Evolutionary conservation across 495 filamentous ascomycete genomes (phyloP).

Genomic region (Mycothermus thermophilus): DNA sequence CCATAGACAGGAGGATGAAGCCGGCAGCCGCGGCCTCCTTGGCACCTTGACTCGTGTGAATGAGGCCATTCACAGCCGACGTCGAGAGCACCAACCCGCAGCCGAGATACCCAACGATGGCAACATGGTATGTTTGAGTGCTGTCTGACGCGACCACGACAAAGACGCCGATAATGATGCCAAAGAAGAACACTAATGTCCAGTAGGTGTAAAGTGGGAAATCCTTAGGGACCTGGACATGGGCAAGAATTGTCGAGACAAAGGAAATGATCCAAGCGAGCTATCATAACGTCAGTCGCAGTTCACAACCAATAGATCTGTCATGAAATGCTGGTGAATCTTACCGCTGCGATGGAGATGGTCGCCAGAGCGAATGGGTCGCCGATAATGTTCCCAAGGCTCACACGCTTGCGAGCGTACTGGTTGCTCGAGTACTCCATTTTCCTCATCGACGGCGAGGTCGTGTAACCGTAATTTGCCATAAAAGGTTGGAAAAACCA

Average conservation of each 20-base stretch:
- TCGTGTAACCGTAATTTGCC: constrained; percentile 59
- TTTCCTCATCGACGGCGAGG: constrained; percentile 66
- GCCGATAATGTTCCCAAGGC: constrained; percentile 76
- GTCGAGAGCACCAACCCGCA: constrained; percentile 72
- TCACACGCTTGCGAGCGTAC: constrained; percentile 48
- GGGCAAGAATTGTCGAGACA: constrained; percentile 67
- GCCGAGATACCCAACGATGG: constrained; percentile 77
- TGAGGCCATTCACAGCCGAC: constrained; percentile 64
- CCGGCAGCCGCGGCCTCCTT: constrained; percentile 83
- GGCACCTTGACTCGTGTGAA: constrained; percentile 56
- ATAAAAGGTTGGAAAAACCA: constrained; percentile 36
- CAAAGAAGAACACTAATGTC: constrained; percentile 71
- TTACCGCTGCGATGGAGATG: constrained; percentile 77
- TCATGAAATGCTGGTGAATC: constrained; percentile 20
- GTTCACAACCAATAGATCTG: neutral
- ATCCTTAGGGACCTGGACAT: constrained; percentile 20
- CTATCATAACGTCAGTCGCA: constrained; percentile 27
- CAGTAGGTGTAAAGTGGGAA: constrained; percentile 91
- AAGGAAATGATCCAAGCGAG: constrained; percentile 91
- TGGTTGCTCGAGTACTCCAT: constrained; percentile 53
- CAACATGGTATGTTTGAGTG: constrained; percentile 75
- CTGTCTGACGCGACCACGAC: constrained; percentile 70
- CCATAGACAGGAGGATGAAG: constrained; percentile 90
- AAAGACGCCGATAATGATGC: constrained; percentile 63
- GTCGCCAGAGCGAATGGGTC: constrained; percentile 95